Conservation (phyloP, 495 filamentous ascomycete species). For the Bacidia gigantensis region DNA sequence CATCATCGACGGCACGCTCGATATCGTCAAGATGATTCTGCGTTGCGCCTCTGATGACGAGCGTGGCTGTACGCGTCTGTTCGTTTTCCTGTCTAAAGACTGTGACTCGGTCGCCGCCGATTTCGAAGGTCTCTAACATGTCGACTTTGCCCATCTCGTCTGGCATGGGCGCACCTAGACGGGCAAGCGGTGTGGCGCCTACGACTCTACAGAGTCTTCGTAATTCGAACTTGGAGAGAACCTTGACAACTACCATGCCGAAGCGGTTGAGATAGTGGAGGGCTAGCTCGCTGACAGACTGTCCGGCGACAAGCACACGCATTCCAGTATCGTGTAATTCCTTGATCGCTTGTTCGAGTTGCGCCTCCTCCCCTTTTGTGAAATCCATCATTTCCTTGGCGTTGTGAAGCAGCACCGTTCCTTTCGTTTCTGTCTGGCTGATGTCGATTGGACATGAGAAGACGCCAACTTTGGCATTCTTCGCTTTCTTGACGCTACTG, state of each 20-base stretch:
- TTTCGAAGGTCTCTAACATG: slow-evolving; percentile 93
- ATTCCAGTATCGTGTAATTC: slow-evolving; percentile 89
- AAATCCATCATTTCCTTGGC: slow-evolving; percentile 98
- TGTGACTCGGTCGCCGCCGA: slow-evolving; percentile 95
- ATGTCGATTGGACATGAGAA: slow-evolving; percentile 94
- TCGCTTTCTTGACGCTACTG: slow-evolving; percentile 75
- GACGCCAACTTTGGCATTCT: slow-evolving; percentile 88
- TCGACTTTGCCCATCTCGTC: slow-evolving; percentile 97
- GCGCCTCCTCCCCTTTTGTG: slow-evolving; percentile 88
- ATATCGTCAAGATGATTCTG: slow-evolving; percentile 97
- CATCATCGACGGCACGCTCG: slow-evolving; percentile 94
- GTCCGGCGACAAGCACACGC: slow-evolving; percentile 80
- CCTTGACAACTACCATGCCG: slow-evolving; percentile 89
- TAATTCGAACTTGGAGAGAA: slow-evolving; percentile 96
- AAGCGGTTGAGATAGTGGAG: slow-evolving; percentile 96
- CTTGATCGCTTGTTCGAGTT: slow-evolving; percentile 83
- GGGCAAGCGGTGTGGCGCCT: slow-evolving; percentile 85
- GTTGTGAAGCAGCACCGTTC: slow-evolving; percentile 96
- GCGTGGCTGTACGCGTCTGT: slow-evolving; percentile 78
- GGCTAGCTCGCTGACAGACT: slow-evolving; percentile 86
- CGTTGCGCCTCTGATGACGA: slow-evolving; percentile 90
- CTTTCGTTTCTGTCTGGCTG: slow-evolving; percentile 96
- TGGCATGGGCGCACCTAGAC: slow-evolving; percentile 95
- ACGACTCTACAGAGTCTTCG: slow-evolving; percentile 89
- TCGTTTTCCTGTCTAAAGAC: slow-evolving; percentile 97